Percentiles rank a stretch among this genome's conserved stretches.
These are phyloP conservation scores for Stephanodiscus minutulus DNA, from an alignment of 108 stramenopile genomes.

Conservation along the genomic window DNA sequence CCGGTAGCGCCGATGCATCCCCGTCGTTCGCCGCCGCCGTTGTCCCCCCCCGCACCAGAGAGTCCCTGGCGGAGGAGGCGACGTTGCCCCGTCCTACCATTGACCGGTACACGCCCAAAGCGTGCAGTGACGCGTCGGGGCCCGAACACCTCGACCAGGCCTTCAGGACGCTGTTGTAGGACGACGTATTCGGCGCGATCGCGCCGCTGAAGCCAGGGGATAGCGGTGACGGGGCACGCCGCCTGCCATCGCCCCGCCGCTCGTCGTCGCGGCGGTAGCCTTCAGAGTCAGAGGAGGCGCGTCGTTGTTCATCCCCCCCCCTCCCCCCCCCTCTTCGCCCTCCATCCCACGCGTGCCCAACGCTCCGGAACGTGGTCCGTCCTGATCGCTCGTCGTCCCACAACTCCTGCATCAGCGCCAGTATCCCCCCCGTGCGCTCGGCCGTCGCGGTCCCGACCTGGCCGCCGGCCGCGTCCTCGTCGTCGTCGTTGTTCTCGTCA, in stretches of 20 bases:
- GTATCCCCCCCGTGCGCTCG: constrained; percentile 31
- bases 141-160: constrained; percentile 59
- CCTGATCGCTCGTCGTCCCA: constrained; percentile 29
- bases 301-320: too few relatives aligned
- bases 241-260: not conserved
- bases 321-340: not conserved
- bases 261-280: too few relatives aligned
- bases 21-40: not conserved
- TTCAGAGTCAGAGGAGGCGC: too few relatives aligned
- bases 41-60: constrained; percentile 1
- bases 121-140: constrained; percentile 26
- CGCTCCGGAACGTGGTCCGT: constrained; percentile 15
- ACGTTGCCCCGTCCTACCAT: constrained; percentile 51
- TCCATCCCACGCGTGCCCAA: constrained; percentile 19
- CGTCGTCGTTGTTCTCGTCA: too few relatives aligned
- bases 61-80: constrained; percentile 23
- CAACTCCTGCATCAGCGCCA: constrained; percentile 43
- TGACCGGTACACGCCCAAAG: constrained; percentile 48
- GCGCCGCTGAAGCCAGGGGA: constrained; percentile 10
- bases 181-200: constrained; percentile 54
- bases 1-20: constrained; percentile 18
- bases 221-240: not conserved
- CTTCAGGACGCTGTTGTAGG: constrained; percentile 59
- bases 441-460: constrained; percentile 18
- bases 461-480: constrained; percentile 1